Conservation (phyloP, 495 filamentous ascomycete genomes). For the Tuber aestivum region DNA sequence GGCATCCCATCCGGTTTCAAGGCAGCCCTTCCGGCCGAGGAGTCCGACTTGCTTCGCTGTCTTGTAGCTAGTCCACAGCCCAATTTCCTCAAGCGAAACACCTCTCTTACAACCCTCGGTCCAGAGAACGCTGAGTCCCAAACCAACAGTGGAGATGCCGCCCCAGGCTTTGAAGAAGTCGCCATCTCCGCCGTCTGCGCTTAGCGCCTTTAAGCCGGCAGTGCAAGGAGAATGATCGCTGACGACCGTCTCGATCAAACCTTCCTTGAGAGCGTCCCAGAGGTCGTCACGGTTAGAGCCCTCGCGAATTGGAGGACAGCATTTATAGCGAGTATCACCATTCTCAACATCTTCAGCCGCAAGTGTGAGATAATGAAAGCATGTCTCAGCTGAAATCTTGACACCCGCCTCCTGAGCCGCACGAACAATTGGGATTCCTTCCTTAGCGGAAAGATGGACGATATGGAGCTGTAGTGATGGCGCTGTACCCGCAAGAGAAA, state of each 20-base stretch:
- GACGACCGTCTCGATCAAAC: conserved; percentile 87
- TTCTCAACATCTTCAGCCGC: conserved; percentile 78
- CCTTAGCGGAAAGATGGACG: conserved; percentile 86
- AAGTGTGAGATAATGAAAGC: conserved; percentile 95
- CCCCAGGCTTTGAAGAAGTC: conserved; percentile 97
- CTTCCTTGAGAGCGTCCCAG: conserved; percentile 70
- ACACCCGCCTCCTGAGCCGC: conserved; percentile 71
- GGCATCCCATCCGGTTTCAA: conserved; percentile 80
- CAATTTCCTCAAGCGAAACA: conserved; percentile 61
- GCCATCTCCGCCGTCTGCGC: conserved; percentile 48
- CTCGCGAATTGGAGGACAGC: conserved; percentile 88
- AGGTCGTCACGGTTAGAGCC: conserved; percentile 78
- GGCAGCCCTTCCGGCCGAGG: conserved; percentile 70
- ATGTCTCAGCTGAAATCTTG: conserved; percentile 94
- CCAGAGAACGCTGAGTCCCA: conserved; percentile 87
- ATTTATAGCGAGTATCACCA: conserved; percentile 94
- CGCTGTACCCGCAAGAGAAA: conserved; percentile 72
- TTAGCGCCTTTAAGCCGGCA: conserved; percentile 80
- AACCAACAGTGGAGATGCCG: conserved; percentile 86
- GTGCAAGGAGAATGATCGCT: conserved; percentile 96
- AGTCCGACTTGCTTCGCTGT: conserved; percentile 89
- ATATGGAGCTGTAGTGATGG: conserved; percentile 85
- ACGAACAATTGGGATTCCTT: conserved; percentile 83
- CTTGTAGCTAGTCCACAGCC: conserved; percentile 75
- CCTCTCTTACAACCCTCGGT: conserved; percentile 62